Conservation (phyloP, 73 alveolate species). For the Vitrella brassicaformis region DNA sequence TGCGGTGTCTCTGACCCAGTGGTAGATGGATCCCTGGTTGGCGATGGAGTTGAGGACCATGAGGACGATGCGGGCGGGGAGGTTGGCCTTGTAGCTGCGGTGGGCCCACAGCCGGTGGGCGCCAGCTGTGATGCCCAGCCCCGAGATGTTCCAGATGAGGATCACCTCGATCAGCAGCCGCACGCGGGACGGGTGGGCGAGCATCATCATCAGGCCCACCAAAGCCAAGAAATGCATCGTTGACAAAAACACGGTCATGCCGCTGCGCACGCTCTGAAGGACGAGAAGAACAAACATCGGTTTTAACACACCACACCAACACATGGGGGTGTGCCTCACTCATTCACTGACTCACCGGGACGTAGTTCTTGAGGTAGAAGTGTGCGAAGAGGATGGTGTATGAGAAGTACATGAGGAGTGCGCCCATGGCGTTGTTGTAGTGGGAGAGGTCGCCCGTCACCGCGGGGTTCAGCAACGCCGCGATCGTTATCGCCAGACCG, state of each 20-base stretch:
- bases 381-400: not conserved
- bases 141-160: constrained; percentile 36
- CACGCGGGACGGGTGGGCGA: not conserved
- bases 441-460: not conserved
- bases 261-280: not conserved
- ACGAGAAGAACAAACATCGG: no score
- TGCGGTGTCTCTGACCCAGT: no score
- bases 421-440: not conserved
- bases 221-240: not conserved
- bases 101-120: constrained; percentile 51
- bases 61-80: constrained; percentile 31
- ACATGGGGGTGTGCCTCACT: no score
- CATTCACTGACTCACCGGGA: no score
- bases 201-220: not conserved
- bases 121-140: constrained; percentile 47
- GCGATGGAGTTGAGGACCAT: constrained; percentile 39
- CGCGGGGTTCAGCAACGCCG: not conserved
- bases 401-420: not conserved
- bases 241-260: not conserved
- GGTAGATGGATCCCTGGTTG: constrained; percentile 41
- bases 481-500: not conserved
- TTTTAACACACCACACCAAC: no score
- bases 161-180: constrained; percentile 3
- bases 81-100: constrained; percentile 27
- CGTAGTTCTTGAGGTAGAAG: not conserved